Conservation (phyloP, 2,329 filamentous ascomycete genomes). For the Paecilomyces niveus region DNA sequence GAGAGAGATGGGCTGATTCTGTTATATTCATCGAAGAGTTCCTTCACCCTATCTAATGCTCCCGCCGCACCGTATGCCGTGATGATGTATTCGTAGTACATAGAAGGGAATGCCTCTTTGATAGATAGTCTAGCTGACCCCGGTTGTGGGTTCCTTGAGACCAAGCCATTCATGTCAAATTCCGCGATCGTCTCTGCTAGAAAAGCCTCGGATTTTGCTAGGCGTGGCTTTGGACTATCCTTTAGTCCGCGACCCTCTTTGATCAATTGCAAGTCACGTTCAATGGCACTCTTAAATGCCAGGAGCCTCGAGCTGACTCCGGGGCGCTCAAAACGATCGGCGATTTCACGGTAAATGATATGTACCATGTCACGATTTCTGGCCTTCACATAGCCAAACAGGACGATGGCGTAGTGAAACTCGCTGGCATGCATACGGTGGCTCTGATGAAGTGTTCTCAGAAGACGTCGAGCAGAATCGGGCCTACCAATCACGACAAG, state of each 20-base stretch:
- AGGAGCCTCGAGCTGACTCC: slow-evolving; percentile 28
- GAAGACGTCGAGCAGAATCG: slow-evolving; percentile 49
- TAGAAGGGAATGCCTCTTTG: slow-evolving; percentile 39
- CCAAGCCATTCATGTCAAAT: slow-evolving; percentile 33
- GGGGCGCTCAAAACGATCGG: slow-evolving; percentile 25
- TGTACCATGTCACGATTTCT: slow-evolving; percentile 43
- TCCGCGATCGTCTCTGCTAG: slow-evolving; percentile 31
- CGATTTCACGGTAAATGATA: slow-evolving; percentile 40
- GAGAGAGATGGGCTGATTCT: slow-evolving; percentile 5
- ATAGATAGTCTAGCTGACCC: slow-evolving; percentile 24
- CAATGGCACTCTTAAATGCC: slow-evolving; percentile 26
- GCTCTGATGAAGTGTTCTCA: slow-evolving; percentile 32
- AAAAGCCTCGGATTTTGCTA: slow-evolving; percentile 29
- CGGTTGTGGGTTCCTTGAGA: slow-evolving; percentile 35
- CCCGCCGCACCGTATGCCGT: slow-evolving; percentile 46
- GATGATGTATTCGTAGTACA: slow-evolving; percentile 51
- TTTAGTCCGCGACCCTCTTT: slow-evolving; percentile 6
- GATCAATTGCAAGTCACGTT: slow-evolving; percentile 23
- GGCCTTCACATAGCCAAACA: slow-evolving; percentile 44
- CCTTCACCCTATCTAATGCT: slow-evolving; percentile 43
- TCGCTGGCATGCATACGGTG: slow-evolving; percentile 31
- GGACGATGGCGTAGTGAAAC: slow-evolving; percentile 41
- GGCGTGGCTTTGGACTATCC: slow-evolving; percentile 11
- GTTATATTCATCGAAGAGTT: slow-evolving; percentile 51
- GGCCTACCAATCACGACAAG: slow-evolving; percentile 48